Conservation (phyloP, 2,329 filamentous ascomycete species). For the Sclerotinia spermophila region DNA sequence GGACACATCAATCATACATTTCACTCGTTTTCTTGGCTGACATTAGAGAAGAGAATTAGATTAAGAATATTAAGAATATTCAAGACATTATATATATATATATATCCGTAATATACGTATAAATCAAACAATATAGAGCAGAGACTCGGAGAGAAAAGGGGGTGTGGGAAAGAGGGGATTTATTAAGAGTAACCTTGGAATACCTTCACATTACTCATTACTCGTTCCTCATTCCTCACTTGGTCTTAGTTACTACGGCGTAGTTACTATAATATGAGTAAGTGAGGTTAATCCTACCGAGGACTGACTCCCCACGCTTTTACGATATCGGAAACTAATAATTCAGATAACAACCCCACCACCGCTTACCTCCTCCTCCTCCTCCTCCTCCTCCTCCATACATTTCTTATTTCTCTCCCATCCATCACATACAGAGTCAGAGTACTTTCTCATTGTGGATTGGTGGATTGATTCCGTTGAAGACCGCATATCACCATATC, state of each 20-base stretch:
- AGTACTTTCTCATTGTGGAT: neutral
- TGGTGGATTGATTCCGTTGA: neutral
- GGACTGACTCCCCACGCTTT: neutral
- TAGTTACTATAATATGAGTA: too few relatives aligned
- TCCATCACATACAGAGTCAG: neutral
- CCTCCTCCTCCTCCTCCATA: neutral
- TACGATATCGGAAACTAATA: neutral
- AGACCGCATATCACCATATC: neutral
- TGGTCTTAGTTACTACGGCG: neutral
- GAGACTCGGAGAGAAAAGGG: neutral
- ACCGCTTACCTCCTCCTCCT: neutral
- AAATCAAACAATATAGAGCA: too few relatives aligned
- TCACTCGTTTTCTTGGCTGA: neutral
- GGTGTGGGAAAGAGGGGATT: neutral
- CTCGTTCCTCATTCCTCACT: neutral
- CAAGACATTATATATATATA: neutral
- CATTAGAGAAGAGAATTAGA: neutral
- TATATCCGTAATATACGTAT: too few relatives aligned
- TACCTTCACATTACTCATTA: too few relatives aligned
- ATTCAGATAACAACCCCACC: neutral
- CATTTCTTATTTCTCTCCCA: neutral
- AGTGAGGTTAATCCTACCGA: neutral
- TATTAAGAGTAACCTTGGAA: neutral
- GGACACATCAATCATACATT: neutral
- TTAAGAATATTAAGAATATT: neutral